Evolutionary conservation across 495 filamentous ascomycete genomes (phyloP), one percentile per base, ranked within the genome.

Genomic region (Penicillium riverlandense): DNA sequence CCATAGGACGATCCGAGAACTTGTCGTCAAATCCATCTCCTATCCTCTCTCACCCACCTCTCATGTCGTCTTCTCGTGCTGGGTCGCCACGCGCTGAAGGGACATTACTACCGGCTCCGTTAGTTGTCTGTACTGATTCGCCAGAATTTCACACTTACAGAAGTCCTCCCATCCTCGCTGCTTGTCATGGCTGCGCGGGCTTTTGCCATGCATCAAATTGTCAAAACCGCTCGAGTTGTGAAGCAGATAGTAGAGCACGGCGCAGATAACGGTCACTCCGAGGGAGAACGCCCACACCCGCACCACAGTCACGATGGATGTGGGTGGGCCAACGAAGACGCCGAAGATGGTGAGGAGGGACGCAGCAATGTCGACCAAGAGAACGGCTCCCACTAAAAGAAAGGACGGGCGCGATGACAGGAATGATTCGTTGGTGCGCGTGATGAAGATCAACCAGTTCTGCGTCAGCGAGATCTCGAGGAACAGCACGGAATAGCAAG

Each of bases 391-490:
- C 40, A 74, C 54, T 38, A 96, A 74, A 62, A 90, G 84, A 80
- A 85, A 85, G 39, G 89, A 94, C 11, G 90, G 90, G 35, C 83
- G 72, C 16, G 82, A 86, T 2, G 82, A 84, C 86, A 86, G 91
- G 76, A 91, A 88, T 16, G 86, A 82, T 47, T 85, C 84, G 57
- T 85, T 86, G 65, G 86, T 84, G 72, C 90, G 85, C 48, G 90
- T 95, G 65, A 95, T 90, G 73, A 96, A 91, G 69, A 96, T 96
- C 37, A 95, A 78, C 89, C 90, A 95, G 69, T 92, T 96, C 73
- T 95, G 86, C 42, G 90, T 86, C 45, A 95, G 78, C 10, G 86
- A 84, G 63, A 96, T 88, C 64, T 96, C 77, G 39, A 96, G 80
- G 75, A 96, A 95, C 49, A 96, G 61, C 34, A 96, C 82, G 48